Base-by-base conservation (phyloP, 2,329 filamentous ascomycete species). In the Knoxdaviesia capensis region DNA sequence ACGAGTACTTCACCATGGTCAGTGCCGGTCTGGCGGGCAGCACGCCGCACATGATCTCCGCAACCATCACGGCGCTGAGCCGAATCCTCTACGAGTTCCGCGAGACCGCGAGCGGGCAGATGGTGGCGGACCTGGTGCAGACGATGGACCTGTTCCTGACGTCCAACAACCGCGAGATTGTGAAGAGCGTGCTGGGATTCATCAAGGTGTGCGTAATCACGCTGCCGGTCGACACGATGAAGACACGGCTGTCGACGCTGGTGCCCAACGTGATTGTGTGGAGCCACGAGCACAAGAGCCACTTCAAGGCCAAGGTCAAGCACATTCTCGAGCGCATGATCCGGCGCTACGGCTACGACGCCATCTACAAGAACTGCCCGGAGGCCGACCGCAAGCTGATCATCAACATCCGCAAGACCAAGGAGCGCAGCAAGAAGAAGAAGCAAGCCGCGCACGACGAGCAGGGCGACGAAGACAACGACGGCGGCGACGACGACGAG, bases 1-100 rank as follows among this genome's bases (percentile, higher is more conserved):
- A 96, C 53, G 90, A 96, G 59, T 96, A 86, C 61, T 84, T 96
- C 63, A 94, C 88, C 43, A 98, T 98, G 90, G 82, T 96, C 31
- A 93, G 84, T 49, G 90, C 90, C 40, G 90, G 90, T 61, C 71
- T 98, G 42, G 90, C 88, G 2, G 88, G 87, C 44, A 81, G 79
- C 51, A 88, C 86, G 7, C 87, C 90, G 32, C 88, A 96, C 63
- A 94, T 96, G 86, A 87, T 96, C 47, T 93, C 85, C 6, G 90
- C 90, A 0, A 86, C 84, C n/a, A 87, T 98, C 55, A 96, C 86
- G 1, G 88, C 90, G 9, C 71, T 98, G 34, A 90, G 86, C 9
- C 76, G 90, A n/a, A 77, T 94, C 30, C 71, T 98, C 31, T 96
- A 87, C 59, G 82, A 94, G 55, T 98, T 93, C 65, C 80, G 84